A percentile compares a stretch with the other conserved stretches of the same genome.
phyloP scores from a whole-genome alignment of 352 stramenopile genomes.

The Phytophthora pini region DNA sequence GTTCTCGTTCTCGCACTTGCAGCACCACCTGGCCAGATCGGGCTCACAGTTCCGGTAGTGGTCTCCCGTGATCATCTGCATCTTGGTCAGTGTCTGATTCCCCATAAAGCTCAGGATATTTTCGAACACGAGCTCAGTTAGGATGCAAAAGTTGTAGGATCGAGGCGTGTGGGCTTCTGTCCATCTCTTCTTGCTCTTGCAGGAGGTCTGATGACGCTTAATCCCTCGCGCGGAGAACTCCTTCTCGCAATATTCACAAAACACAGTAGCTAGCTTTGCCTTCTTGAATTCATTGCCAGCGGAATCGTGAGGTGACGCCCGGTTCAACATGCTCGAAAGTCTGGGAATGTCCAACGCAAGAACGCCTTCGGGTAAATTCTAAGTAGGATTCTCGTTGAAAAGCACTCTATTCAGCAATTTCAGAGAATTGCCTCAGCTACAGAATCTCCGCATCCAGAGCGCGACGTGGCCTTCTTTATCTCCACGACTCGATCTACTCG shows the following conservation, averaged over 20 bases:
- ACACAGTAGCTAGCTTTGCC: too few relatives aligned
- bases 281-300: too few relatives aligned
- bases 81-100: conserved; percentile 22
- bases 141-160: conserved; percentile 13
- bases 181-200: neutral
- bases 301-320: too few relatives aligned
- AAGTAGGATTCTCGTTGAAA: too few relatives aligned
- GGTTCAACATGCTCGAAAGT: too few relatives aligned
- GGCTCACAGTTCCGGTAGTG: conserved; percentile 6
- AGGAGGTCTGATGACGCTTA: neutral
- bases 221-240: neutral
- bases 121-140: conserved; percentile 15
- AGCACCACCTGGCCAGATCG: conserved; percentile 16
- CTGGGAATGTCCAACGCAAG: too few relatives aligned
- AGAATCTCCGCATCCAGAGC: too few relatives aligned
- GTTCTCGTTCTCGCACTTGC: conserved; percentile 23
- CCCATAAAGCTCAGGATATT: conserved; percentile 18
- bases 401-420: too few relatives aligned
- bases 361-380: too few relatives aligned
- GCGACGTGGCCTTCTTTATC: too few relatives aligned
- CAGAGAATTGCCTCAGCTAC: too few relatives aligned
- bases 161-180: neutral
- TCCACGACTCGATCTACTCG: too few relatives aligned
- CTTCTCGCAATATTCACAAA: neutral
- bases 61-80: conserved; percentile 23